Conservation (phyloP, 2,329 filamentous ascomycete genomes). For the Monilinia vaccinii-corymbosi region DNA sequence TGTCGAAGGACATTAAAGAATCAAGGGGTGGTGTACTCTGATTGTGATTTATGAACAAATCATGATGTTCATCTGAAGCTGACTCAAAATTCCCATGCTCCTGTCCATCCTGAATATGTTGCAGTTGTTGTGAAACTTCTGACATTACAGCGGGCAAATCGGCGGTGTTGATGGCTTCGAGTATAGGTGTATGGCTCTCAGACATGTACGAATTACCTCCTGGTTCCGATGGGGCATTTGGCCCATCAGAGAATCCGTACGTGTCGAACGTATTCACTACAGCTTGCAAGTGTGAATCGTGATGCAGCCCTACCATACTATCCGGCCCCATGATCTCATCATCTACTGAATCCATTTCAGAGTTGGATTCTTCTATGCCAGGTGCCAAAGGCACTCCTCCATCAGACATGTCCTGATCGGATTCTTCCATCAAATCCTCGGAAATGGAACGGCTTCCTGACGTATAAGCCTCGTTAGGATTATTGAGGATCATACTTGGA, state of each 20-base stretch:
- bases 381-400: slow-evolving; percentile 20
- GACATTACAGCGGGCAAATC: slow-evolving; percentile 24
- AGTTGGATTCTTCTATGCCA: slow-evolving; percentile 16
- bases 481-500: slow-evolving; percentile 14
- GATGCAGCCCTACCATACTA: slow-evolving; percentile 13
- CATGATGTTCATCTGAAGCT: slow-evolving; percentile 17
- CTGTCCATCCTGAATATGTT: slow-evolving; percentile 27
- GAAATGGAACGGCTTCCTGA: slow-evolving; percentile 11
- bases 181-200: neutral
- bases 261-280: neutral
- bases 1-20: slow-evolving; percentile 8
- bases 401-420: slow-evolving; percentile 27
- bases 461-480: slow-evolving; percentile 11
- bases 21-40: slow-evolving; percentile 26
- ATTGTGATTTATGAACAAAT: slow-evolving; percentile 16
- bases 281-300: neutral
- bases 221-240: neutral
- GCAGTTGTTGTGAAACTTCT: slow-evolving; percentile 25
- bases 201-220: neutral
- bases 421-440: slow-evolving; percentile 14
- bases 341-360: slow-evolving; percentile 22
- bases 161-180: neutral
- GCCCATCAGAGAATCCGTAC: no score
- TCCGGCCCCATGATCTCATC: slow-evolving; percentile 22
- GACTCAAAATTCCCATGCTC: slow-evolving; percentile 19